Percentiles rank a stretch among this genome's conserved stretches.
These are phyloP conservation scores for Phialophora verrucosa DNA, from an alignment of 2,329 filamentous ascomycete species.

Conservation along the genomic window DNA sequence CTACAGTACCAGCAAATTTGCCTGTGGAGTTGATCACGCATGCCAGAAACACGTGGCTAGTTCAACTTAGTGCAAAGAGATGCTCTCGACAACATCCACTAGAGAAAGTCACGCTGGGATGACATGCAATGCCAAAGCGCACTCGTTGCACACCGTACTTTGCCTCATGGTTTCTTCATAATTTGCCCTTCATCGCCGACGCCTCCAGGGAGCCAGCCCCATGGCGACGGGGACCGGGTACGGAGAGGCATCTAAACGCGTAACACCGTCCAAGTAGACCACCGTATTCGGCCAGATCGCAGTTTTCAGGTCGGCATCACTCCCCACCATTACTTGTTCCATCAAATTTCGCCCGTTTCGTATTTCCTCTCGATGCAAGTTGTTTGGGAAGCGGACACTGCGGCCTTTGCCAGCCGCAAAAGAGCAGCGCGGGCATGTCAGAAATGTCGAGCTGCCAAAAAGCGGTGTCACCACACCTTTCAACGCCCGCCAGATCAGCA, in stretches of 20 bases:
- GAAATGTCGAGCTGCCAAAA: conserved; percentile 39
- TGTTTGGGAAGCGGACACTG: conserved; percentile 39
- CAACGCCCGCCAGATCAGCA: conserved; percentile 36
- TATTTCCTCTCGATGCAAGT: conserved; percentile 33
- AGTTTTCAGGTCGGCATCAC: conserved; percentile 5
- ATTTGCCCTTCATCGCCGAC: background rate
- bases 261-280: background rate
- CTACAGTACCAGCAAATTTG: background rate
- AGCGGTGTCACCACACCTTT: conserved; percentile 41
- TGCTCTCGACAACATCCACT: background rate
- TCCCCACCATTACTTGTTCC: conserved; percentile 8
- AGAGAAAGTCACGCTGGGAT: background rate
- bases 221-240: background rate
- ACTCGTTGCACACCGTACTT: background rate
- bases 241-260: background rate
- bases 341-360: background rate
- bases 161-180: background rate
- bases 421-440: conserved; percentile 38
- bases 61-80: background rate
- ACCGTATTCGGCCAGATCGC: background rate
- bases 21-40: background rate
- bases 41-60: background rate
- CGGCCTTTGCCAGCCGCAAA: conserved; percentile 39
- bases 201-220: too few relatives aligned
- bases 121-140: background rate